Evolutionary conservation across 768 basidiomycete genomes (phyloP), one percentile per base, ranked within the genome.

Genomic region (Leccinum disarticulatum): DNA sequence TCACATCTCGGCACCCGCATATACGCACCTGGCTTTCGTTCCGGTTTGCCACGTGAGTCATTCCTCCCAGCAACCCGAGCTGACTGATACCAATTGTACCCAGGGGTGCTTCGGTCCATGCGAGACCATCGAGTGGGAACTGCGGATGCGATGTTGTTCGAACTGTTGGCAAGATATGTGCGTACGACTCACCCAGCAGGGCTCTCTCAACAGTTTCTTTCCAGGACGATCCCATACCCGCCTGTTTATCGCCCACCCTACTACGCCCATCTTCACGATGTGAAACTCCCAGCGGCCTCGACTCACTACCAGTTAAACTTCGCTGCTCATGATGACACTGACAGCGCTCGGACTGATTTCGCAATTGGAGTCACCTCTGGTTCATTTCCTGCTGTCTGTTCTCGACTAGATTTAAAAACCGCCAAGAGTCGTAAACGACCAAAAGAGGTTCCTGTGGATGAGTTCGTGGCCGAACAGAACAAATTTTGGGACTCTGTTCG

Each of bases 41-140:
- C 55, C 63, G 11, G 61, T 65, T 30, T 77, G 76, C 58, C 70
- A 72, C 52, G 76, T 76, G 54, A 54, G 70, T 57, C 8, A 17
- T n/a, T 8, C 50, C 9, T 13, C 15, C 19, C 22, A 22, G 22
- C 22, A 14, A 33, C 25, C 31, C 9, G 17, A 46, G 31, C 22
- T 30, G 30, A 49, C 6, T 27, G 19, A 52, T 17, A 0, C 36
- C 11, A 1, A 27, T 50, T 17, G 15, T 27, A 17, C 15, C 7
- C 36, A 64, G 65, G n/a, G 65, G 9, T 67, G 66, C 31, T 11
- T 33, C 31, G 4, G 31, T 33, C 31, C 11, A 4, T 33, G 31
- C 31, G 31, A 33, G 31, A 64, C 55, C 2, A 6, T 67, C 17
- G 31, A 64, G 27, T 63, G 65, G 65, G 50, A 49, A 1, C 33